These are phyloP conservation scores for Globisporangium radiosum DNA, from an alignment of 352 stramenopile genomes.

Conservation along the genomic window DNA sequence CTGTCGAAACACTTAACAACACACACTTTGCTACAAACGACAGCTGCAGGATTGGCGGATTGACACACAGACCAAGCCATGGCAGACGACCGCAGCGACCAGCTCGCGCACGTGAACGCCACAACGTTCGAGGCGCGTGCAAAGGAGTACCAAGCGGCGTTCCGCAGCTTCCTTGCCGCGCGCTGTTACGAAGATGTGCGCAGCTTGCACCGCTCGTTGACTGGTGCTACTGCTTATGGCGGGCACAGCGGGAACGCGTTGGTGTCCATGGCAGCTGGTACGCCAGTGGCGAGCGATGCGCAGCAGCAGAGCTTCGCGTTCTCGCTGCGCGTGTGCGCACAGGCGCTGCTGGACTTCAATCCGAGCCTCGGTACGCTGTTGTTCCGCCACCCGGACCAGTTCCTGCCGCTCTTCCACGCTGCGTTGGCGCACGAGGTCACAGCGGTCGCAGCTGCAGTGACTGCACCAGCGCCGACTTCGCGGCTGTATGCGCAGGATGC, in stretches of 20 bases:
- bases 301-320: conserved; percentile 32
- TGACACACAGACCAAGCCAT: neutral
- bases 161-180: conserved; percentile 14
- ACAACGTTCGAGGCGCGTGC: conserved; percentile 13
- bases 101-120: conserved; percentile 14
- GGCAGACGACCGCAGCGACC: conserved; percentile 4
- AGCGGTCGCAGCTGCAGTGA: conserved; percentile 8
- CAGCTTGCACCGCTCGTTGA: conserved; percentile 5
- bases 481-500: conserved; percentile 11
- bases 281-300: conserved; percentile 6
- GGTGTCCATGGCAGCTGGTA: neutral
- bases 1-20: no score
- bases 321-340: conserved; percentile 55
- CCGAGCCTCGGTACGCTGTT: conserved; percentile 78
- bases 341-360: conserved; percentile 78
- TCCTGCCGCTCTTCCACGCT: conserved; percentile 86
- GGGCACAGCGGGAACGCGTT: neutral
- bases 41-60: no score
- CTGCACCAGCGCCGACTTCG: neutral
- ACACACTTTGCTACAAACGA: no score
- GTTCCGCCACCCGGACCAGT: conserved; percentile 81
- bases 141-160: conserved; percentile 15
- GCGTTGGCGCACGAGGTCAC: conserved; percentile 54
- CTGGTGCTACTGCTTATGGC: neutral
- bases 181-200: conserved; percentile 8